Evolutionary conservation across 2,329 filamentous ascomycete genomes (phyloP).

Genomic region (Colletotrichum sansevieriae): DNA sequence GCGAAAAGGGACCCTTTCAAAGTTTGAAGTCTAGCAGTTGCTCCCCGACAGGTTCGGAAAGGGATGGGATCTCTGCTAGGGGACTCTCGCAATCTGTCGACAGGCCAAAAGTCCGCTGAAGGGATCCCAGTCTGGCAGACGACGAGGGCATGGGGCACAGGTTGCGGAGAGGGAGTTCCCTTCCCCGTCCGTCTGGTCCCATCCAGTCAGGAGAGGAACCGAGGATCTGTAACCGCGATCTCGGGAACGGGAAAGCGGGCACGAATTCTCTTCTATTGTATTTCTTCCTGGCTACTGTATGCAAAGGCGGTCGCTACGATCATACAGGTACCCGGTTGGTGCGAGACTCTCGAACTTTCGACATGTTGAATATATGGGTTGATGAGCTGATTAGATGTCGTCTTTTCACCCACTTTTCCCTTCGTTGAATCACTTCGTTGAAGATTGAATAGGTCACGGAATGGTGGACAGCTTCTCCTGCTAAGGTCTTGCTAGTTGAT

Average conservation of each 20-base stretch:
- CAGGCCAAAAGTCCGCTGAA: not conserved
- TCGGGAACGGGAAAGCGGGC: not conserved
- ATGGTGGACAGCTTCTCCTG: no score
- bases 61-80: not conserved
- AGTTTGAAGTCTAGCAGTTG: no score
- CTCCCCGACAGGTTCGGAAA: no score
- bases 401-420: not conserved
- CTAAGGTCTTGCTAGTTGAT: no score
- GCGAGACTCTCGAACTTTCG: conserved; percentile 1
- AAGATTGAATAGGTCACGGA: not conserved
- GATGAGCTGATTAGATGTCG: not conserved
- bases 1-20: no score
- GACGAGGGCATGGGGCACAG: not conserved
- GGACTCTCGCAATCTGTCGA: not conserved
- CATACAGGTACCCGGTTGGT: not conserved
- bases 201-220: not conserved
- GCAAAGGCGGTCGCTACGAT: not conserved
- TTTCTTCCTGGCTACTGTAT: not conserved
- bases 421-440: not conserved
- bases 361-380: not conserved
- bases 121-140: not conserved
- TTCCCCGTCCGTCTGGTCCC: conserved; percentile 1
- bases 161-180: conserved; percentile 2
- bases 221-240: conserved; percentile 8
- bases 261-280: not conserved